Percentiles rank a stretch among this genome's conserved stretches.
Conservation (phyloP, 164 flowering plant genomes). For the Tetracentron sinense region DNA sequence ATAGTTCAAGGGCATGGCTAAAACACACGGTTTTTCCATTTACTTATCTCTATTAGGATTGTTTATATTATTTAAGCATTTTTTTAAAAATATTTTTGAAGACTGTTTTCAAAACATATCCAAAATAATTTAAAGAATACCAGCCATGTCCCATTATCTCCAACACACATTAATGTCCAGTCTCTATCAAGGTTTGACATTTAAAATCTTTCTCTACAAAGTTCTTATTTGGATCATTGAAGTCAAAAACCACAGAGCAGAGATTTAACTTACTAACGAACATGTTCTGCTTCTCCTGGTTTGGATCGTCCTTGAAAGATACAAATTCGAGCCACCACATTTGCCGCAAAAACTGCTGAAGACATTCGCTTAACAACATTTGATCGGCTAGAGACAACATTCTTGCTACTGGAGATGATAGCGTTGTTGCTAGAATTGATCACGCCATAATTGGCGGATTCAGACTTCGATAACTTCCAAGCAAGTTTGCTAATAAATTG, state of each 20-base stretch:
- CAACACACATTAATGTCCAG: too few relatives aligned
- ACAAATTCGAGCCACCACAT: constrained; percentile 67
- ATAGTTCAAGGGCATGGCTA: too few relatives aligned
- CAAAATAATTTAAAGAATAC: too few relatives aligned
- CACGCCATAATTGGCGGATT: constrained; percentile 28
- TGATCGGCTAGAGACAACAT: constrained; percentile 27
- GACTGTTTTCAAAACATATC: too few relatives aligned
- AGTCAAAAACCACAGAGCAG: constrained; percentile 79
- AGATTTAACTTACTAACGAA: constrained; percentile 79
- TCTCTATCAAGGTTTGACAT: constrained; percentile 65
- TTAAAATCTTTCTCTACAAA: constrained; percentile 68
- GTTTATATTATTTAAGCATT: too few relatives aligned
- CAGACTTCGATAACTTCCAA: constrained; percentile 53
- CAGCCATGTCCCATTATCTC: too few relatives aligned
- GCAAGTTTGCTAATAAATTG: constrained; percentile 68
- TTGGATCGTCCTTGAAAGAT: constrained; percentile 76
- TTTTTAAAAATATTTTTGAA: too few relatives aligned
- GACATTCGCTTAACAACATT: constrained; percentile 51
- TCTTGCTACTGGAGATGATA: constrained; percentile 16
- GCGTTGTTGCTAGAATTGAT: constrained; percentile 16
- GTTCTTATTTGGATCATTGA: constrained; percentile 61
- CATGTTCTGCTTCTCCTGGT: constrained; percentile 66
- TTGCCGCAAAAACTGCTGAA: constrained; percentile 80
- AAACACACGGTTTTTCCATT: too few relatives aligned
- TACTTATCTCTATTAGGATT: too few relatives aligned